Base-by-base conservation (phyloP, 805 yeast species). In the Danielia oregonensis region DNA sequence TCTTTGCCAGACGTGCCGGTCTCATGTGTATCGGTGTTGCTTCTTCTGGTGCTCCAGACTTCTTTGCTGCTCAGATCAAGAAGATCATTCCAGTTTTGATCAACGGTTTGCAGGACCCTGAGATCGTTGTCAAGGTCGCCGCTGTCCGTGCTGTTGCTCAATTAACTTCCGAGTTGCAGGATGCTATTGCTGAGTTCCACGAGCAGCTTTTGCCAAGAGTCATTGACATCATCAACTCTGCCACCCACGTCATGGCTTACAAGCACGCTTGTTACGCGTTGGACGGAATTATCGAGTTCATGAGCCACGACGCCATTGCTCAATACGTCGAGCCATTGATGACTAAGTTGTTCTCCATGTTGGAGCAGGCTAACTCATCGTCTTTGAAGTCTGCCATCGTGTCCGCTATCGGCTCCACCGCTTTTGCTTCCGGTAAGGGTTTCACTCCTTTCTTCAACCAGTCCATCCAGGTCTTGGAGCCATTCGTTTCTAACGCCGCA, bases 381-480 rank as follows among this genome's bases (percentile, higher is more conserved):
- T 76, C 94, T 11, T 70, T 85, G 55, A 82, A 79, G 59, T 67
- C 85, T 31, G 86, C 86, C 40, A 81, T 85, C 54, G 96, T 93
- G 40, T 85, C 95, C 35, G 96, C 97, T 25, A 86, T 93, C 58
- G 97, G 97, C 36, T 89, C 97, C 25, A 86, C 96, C 40, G 97
- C 98, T 18, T 88, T 82, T 56, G 95, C 97, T 37, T 79, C 96
- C 28, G 96, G 97, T 63, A 80, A 81, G 51, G 74, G 84, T 25
- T 93, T 86, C 64, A 68, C 74, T 40, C 97, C 97, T 40, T 93
- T 75, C 69, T 91, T 91, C 62, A 76, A 79, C 54, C 75, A 79
- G 44, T 84, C 96, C 33, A 78, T 91, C 49, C 79, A 81, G 57
- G 76, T 74, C 44, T 73, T 93, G 51, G 93, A 86, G 62, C 88